Conservation (phyloP, 768 basidiomycete species). For the Coprinopsis strossmayeri region DNA sequence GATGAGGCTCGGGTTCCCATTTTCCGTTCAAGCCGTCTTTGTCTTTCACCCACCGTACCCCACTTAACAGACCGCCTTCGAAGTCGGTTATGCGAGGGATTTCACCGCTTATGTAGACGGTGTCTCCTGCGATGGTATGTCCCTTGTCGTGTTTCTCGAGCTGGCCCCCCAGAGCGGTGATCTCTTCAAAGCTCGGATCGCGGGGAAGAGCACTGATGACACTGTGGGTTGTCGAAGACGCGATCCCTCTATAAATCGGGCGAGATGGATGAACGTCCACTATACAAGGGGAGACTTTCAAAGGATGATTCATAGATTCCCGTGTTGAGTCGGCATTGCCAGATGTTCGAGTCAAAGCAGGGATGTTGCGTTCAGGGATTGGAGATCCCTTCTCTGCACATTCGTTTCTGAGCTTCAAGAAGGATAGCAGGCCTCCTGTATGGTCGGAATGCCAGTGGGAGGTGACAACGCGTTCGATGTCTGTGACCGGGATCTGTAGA, state of each 20-base stretch:
- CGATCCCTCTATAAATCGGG: slow-evolving; percentile 69
- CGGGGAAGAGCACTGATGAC: slow-evolving; percentile 53
- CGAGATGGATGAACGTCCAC: slow-evolving; percentile 77
- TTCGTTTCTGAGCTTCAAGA: slow-evolving; percentile 40
- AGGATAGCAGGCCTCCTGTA: slow-evolving; percentile 66
- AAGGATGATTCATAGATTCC: background rate
- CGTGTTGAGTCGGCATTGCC: background rate
- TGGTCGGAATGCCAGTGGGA: slow-evolving; percentile 81
- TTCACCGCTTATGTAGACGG: slow-evolving; percentile 75
- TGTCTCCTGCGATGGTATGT: slow-evolving; percentile 59
- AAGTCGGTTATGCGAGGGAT: slow-evolving; percentile 65
- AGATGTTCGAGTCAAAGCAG: too few species aligned
- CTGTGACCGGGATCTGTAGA: slow-evolving; percentile 46
- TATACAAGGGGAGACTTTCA: slow-evolving; percentile 23
- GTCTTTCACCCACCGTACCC: slow-evolving; percentile 49
- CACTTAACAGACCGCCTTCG: slow-evolving; percentile 65
- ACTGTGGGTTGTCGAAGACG: slow-evolving; percentile 51
- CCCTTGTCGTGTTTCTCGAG: slow-evolving; percentile 51
- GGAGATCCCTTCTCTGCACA: slow-evolving; percentile 5
- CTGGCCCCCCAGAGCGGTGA: slow-evolving; percentile 45
- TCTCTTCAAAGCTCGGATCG: slow-evolving; percentile 69
- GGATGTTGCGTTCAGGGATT: background rate
- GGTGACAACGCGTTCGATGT: slow-evolving; percentile 58
- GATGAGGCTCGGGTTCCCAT: slow-evolving; percentile 59
- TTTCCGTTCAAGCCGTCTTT: slow-evolving; percentile 23